Evolutionary conservation across 805 yeast species (phyloP), one percentile per base, ranked within the genome.

Genomic region (Candida morakotiae): DNA sequence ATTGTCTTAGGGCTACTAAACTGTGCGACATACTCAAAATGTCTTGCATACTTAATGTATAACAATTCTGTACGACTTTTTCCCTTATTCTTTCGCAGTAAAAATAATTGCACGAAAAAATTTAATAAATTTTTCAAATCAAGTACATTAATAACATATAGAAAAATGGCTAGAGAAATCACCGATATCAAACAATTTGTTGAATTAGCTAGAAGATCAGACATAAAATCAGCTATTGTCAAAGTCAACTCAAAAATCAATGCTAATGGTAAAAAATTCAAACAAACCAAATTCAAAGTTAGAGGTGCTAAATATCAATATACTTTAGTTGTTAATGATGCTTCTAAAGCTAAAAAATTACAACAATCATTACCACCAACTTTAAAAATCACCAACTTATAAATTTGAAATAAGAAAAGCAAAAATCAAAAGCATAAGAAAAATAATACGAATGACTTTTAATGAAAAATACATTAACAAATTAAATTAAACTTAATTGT

Each of bases 231-330:
- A 51, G 96, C 95, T 60, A 81, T 89, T 67, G 85, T 93, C 79
- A 93, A 93, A 83, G 81, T 83, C 76, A 87, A 87, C 87, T 71
- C 77, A 67, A 82, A 83, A 73, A 58, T 82, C 63, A 81, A 80
- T 76, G 77, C 83, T 56, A 73, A 74, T 69, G 94, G 93, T 71
- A 83, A 83, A 78, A 74, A 75, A 55, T 77, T 77, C 81, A 83
- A 84, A 75, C 93, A 85, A 75, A 88, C 96, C 77, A 93, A 93
- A 77, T 93, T 93, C 89, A 93, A 93, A 86, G 87, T 93, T 64
- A 88, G 98, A 81, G 96, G 97, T 71, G 63, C 96, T 51, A 87
- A 78, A 71, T 71, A 85, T 79, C 81, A 87, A 66, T 93, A 93
- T 86, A 93, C 98, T 58, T 79, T 91, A 72, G 85, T 85, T 57